phyloP scores from a whole-genome alignment of 805 yeast species.

The Starmera dryadoides region DNA sequence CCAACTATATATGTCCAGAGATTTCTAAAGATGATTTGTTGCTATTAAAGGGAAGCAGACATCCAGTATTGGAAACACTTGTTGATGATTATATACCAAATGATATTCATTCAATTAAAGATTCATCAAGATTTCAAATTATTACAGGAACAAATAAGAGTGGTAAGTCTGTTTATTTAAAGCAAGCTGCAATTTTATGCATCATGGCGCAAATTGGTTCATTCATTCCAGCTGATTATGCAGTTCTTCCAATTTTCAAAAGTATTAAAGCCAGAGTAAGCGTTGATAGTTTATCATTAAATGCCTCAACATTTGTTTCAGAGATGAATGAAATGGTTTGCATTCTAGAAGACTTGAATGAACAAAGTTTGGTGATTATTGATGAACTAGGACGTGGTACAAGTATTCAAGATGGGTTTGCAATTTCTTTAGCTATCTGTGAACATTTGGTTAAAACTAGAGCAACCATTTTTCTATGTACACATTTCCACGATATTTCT shows the following conservation, averaged over 20 bases:
- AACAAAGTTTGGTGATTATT: conserved; percentile 31
- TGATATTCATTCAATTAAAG: conserved; percentile 26
- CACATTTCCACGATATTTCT: conserved; percentile 39
- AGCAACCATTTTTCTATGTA: conserved; percentile 31
- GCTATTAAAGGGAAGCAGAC: conserved; percentile 27
- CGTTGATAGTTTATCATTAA: conserved; percentile 26
- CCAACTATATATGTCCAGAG: conserved; percentile 28
- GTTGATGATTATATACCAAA: conserved; percentile 28
- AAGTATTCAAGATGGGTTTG: conserved; percentile 42
- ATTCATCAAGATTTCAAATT: conserved; percentile 35
- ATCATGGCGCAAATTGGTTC: conserved; percentile 56
- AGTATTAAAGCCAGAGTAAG: conserved; percentile 31
- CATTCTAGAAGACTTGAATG: conserved; percentile 28
- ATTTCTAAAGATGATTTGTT: conserved; percentile 23
- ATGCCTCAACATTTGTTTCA: conserved; percentile 34
- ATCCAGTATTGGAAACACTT: conserved; percentile 33
- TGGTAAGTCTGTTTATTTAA: conserved; percentile 52
- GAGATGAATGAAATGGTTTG: conserved; percentile 44
- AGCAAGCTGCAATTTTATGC: conserved; percentile 40
- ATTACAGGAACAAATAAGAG: conserved; percentile 60
- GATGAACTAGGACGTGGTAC: conserved; percentile 55
- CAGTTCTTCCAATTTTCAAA: conserved; percentile 31
- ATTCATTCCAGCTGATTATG: conserved; percentile 39
- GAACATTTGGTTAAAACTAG: conserved; percentile 26
- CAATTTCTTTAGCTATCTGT: conserved; percentile 38